These are phyloP conservation scores for Avena atlantica DNA, from an alignment of 176 grass and related monocot genomes.

Conservation along the genomic window DNA sequence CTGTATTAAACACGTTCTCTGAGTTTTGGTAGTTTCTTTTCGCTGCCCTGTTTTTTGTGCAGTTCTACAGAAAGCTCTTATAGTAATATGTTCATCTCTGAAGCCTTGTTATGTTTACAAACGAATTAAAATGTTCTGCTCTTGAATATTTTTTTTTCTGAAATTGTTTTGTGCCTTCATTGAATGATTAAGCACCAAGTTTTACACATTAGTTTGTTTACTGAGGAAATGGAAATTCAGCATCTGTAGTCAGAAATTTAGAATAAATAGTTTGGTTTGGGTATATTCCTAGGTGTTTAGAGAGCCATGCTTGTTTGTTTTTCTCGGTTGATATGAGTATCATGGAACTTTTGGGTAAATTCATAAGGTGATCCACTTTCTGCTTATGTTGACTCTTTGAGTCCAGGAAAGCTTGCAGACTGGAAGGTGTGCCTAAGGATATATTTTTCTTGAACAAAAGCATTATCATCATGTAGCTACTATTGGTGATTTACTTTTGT, in stretches of 20 bases:
- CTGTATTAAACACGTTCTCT: neutral
- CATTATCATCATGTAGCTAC: neutral
- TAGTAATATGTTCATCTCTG: slow-evolving; percentile 4
- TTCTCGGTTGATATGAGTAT: neutral
- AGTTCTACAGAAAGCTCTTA: neutral
- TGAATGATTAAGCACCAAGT: neutral
- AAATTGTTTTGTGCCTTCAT: neutral
- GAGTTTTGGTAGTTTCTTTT: neutral
- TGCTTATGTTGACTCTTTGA: neutral
- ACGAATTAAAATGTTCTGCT: neutral
- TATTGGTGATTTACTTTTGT: neutral
- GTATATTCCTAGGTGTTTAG: neutral
- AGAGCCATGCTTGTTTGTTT: neutral
- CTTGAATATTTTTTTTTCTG: neutral
- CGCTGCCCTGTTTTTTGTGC: neutral
- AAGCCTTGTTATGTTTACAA: neutral
- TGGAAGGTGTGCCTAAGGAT: neutral
- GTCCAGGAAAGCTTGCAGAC: neutral
- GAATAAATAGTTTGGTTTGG: neutral
- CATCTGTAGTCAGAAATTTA: neutral
- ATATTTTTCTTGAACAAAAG: neutral
- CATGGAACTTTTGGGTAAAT: neutral
- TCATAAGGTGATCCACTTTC: neutral
- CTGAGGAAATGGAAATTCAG: neutral
- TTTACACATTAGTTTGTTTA: neutral